Evolutionary conservation across 2,329 filamentous ascomycete species (phyloP).

Genomic region (Penicillium palitans): DNA sequence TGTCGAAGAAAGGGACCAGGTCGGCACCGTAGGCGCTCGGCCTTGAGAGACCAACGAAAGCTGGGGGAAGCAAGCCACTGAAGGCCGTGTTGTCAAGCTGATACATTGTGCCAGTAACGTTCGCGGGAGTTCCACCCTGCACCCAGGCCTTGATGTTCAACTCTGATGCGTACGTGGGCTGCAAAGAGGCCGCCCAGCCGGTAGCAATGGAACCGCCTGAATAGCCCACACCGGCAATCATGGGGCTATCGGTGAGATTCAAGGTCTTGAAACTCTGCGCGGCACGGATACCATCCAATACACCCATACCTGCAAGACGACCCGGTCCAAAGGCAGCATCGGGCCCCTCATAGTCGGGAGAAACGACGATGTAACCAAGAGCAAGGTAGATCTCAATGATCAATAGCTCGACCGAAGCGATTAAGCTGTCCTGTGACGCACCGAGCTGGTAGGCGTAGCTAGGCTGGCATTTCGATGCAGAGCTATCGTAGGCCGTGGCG

Average conservation of each 20-base stretch:
- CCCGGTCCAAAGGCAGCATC: constrained; percentile 48
- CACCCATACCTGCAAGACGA: constrained; percentile 47
- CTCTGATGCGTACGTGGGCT: constrained; percentile 55
- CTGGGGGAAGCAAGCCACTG: constrained; percentile 28
- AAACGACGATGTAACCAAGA: constrained; percentile 50
- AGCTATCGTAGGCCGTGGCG: constrained; percentile 41
- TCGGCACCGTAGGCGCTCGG: constrained; percentile 29
- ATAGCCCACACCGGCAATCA: constrained; percentile 54
- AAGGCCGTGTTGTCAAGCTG: constrained; percentile 25
- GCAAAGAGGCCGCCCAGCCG: constrained; percentile 56
- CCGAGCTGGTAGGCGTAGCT: constrained; percentile 35
- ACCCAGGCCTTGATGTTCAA: constrained; percentile 45
- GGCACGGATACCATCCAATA: constrained; percentile 46
- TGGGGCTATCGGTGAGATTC: constrained; percentile 20
- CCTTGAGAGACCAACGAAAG: constrained; percentile 24
- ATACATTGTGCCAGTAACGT: constrained; percentile 29
- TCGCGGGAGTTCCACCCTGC: constrained; percentile 29
- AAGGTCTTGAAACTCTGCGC: constrained; percentile 37
- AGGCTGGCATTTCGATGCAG: constrained; percentile 28
- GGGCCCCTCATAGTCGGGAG: constrained; percentile 52
- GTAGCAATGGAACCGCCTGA: constrained; percentile 56
- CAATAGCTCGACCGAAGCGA: constrained; percentile 37
- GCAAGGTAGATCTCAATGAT: constrained; percentile 41
- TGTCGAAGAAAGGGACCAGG: constrained; percentile 23
- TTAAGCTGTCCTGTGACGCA: constrained; percentile 32